A percentile compares a stretch with the other conserved stretches of the same genome.
Evolutionary conservation across 345 rosid species (phyloP).

Genomic region (Crucihimalaya himalaica): DNA sequence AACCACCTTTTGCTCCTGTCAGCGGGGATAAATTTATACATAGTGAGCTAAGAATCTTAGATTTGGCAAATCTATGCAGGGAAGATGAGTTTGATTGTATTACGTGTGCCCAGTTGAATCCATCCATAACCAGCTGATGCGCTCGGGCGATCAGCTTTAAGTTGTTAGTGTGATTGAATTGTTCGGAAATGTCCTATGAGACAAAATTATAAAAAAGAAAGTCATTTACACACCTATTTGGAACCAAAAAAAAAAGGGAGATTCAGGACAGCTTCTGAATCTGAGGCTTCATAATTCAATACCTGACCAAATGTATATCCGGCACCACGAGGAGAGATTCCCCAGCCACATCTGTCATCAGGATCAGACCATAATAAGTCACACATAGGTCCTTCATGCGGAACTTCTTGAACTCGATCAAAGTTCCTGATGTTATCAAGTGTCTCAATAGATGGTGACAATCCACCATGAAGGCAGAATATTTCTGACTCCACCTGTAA

Average conservation of each 20-base stretch:
- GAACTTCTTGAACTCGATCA: slow-evolving; percentile 98
- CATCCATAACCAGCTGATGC: slow-evolving; percentile 99
- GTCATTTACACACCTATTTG: slow-evolving; percentile 1
- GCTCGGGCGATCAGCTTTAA: slow-evolving; percentile 94
- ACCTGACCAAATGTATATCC: slow-evolving; percentile 99
- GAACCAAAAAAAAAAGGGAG: neutral
- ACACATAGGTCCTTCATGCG: slow-evolving; percentile 99
- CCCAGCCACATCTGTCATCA: slow-evolving; percentile 99
- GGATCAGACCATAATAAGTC: slow-evolving; percentile 99
- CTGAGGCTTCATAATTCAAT: slow-evolving; percentile 5
- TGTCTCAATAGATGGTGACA: slow-evolving; percentile 97
- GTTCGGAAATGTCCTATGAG: slow-evolving; percentile 89
- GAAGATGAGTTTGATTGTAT: slow-evolving; percentile 23
- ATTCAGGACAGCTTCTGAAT: slow-evolving; percentile 17
- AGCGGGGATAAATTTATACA: slow-evolving; percentile 20
- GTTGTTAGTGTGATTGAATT: slow-evolving; percentile 89
- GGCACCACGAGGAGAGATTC: slow-evolving; percentile 98
- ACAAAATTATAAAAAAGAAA: slow-evolving; percentile 9
- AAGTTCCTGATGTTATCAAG: slow-evolving; percentile 91
- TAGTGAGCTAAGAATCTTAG: slow-evolving; percentile 13
- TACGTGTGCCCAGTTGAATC: slow-evolving; percentile 98
- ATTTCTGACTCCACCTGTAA: slow-evolving; percentile 95
- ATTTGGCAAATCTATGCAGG: neutral
- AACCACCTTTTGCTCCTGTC: slow-evolving; percentile 98
- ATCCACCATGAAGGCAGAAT: slow-evolving; percentile 97